Base-by-base conservation (phyloP, 306 rosid genomes). In the Cucurbita moschata region DNA sequence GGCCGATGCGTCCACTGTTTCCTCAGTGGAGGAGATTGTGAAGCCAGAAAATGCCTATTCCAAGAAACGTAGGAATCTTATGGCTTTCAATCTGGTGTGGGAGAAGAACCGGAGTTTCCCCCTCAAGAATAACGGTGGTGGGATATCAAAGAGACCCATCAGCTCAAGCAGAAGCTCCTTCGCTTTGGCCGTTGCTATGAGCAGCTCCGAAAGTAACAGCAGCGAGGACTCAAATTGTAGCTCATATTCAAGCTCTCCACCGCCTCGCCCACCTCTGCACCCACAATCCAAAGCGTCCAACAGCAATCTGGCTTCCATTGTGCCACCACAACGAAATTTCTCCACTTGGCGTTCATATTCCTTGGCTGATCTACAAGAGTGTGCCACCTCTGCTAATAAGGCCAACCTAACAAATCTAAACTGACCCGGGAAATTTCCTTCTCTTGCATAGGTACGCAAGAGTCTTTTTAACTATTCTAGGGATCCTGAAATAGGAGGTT, bases 31-130 rank as follows among this genome's bases (percentile, higher is more conserved):
- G 68, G 97, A 86, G 72, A 84, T 90, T 42, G 88, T 78, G 10
- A 94, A 94, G 71, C 92, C 92, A n/a, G 98, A 90, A 44, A 91
- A 90, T 73, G 88, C 96, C 1, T 90, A 89, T 78, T 75, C 82
- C 7, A 75, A 93, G 77, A 84, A 84, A 74, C 92, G 96, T 1
- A 79, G 97, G 71, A 94, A 86, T 77, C 77, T 85, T 14, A 75
- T 94, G 75, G 92, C 95, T 2, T 76, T 77, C 51, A 86, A 77
- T 54, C 89, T 84, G 23, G 69, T 75, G 44, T 86, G 82, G 90
- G 97, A 93, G 13, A 87, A 85, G 88, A 88, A 78, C 71, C 47
- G 83, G 74, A 86, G 74, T 67, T 84, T 71, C 50, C 87, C 90
- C 12, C 76, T 85, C 7, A 86, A 82, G 76, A 80, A 89, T 67